Evolutionary conservation across 2,329 filamentous ascomycete species (phyloP).

Genomic region (Aspergillus latus): DNA sequence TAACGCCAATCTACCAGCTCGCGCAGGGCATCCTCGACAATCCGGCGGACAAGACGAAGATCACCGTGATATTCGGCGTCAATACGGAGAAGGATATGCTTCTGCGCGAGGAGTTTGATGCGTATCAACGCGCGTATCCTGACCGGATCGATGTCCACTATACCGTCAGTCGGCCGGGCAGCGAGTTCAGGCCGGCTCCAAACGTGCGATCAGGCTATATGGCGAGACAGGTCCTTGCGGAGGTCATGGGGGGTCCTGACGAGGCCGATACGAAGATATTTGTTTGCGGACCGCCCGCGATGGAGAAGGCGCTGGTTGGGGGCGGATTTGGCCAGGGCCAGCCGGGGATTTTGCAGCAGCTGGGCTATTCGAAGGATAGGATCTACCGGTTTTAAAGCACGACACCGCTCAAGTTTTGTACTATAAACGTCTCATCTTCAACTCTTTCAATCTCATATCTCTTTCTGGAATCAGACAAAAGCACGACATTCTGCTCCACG

Average conservation of each 20-base stretch:
- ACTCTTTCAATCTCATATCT: background rate
- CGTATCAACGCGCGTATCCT: constrained; percentile 51
- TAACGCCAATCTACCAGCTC: constrained; percentile 69
- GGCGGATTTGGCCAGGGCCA: constrained; percentile 25
- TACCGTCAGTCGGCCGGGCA: constrained; percentile 50
- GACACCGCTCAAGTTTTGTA: background rate
- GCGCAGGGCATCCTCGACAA: constrained; percentile 62
- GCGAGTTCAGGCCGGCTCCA: constrained; percentile 33
- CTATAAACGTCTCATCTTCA: background rate
- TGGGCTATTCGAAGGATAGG: constrained; percentile 10
- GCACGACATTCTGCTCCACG: too few species aligned
- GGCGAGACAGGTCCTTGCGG: constrained; percentile 55
- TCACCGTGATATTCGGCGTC: constrained; percentile 66
- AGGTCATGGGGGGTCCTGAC: constrained; percentile 46
- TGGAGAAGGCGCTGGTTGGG: constrained; percentile 53
- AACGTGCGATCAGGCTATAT: constrained; percentile 57
- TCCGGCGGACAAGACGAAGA: constrained; percentile 60
- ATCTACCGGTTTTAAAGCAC: constrained; percentile 8
- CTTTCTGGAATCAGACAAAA: background rate
- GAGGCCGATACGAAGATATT: constrained; percentile 59
- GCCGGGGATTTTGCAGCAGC: constrained; percentile 44
- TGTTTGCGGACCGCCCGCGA: constrained; percentile 66
- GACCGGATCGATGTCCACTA: constrained; percentile 60
- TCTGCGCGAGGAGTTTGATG: constrained; percentile 56
- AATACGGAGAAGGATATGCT: constrained; percentile 65